These are phyloP conservation scores for Malus asiatica DNA, from an alignment of 306 rosid species.

Conservation along the genomic window DNA sequence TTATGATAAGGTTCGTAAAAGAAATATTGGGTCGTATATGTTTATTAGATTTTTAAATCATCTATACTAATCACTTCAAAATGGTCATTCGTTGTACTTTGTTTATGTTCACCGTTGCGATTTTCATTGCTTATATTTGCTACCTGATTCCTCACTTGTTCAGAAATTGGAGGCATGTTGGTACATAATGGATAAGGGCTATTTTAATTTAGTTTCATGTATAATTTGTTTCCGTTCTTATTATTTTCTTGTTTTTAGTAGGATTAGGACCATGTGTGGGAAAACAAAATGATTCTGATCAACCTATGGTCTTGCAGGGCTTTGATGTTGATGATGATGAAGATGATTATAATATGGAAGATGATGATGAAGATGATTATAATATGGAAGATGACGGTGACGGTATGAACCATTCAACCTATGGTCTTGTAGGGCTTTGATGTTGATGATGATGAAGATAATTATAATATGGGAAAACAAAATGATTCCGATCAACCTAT, in stretches of 20 bases:
- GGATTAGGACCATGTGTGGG: neutral
- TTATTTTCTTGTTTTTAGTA: neutral
- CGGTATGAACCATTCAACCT: neutral
- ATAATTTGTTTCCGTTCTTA: too few species aligned
- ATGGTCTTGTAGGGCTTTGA: too few species aligned
- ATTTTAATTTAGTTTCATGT: too few species aligned
- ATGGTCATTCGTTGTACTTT: neutral
- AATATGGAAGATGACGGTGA: neutral
- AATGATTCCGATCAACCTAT: too few species aligned
- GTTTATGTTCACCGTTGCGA: neutral
- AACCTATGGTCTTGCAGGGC: neutral
- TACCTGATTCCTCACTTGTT: too few species aligned
- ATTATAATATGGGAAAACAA: too few species aligned
- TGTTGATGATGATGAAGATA: too few species aligned
- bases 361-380: too few species aligned
- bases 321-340: conserved; percentile 3
- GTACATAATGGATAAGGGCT: too few species aligned
- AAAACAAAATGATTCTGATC: neutral
- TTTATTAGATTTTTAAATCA: neutral
- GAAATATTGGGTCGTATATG: neutral
- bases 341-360: conserved; percentile 4
- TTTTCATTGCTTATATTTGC: neutral
- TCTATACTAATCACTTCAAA: neutral
- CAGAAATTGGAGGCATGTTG: too few species aligned
- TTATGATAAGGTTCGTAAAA: neutral